Conservation (phyloP, 345 rosid genomes). For the Cardamine resedifolia region DNA sequence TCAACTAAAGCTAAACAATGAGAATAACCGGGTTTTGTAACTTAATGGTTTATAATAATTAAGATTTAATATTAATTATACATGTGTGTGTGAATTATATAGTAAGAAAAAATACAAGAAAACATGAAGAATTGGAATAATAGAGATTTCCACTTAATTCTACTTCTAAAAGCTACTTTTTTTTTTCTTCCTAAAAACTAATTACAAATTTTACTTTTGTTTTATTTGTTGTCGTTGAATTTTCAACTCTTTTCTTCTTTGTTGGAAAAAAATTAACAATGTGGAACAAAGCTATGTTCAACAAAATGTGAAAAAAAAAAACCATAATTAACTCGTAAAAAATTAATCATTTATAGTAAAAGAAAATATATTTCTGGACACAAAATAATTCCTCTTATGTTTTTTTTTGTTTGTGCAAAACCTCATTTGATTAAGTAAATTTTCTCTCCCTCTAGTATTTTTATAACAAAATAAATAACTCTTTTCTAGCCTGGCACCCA, state of each 20-base stretch:
- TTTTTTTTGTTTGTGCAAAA: too few relatives aligned
- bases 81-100: neutral
- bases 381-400: too few relatives aligned
- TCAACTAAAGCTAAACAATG: neutral
- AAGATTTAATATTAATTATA: neutral
- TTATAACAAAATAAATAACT: neutral
- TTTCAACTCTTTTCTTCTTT: neutral
- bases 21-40: too few relatives aligned
- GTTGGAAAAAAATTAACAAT: neutral
- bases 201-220: neutral
- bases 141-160: neutral
- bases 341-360: neutral
- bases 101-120: neutral
- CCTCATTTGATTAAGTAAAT: too few relatives aligned
- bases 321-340: neutral
- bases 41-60: neutral
- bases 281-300: neutral
- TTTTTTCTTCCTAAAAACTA: neutral
- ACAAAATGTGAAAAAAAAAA: neutral
- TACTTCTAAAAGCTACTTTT: neutral
- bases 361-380: too few relatives aligned
- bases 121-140: neutral
- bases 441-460: too few relatives aligned
- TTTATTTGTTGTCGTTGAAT: neutral
- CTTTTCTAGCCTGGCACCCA: conserved; percentile 14